Evolutionary conservation across 2,329 filamentous ascomycete genomes (phyloP).

Genomic region (Epicoccum nigrum): DNA sequence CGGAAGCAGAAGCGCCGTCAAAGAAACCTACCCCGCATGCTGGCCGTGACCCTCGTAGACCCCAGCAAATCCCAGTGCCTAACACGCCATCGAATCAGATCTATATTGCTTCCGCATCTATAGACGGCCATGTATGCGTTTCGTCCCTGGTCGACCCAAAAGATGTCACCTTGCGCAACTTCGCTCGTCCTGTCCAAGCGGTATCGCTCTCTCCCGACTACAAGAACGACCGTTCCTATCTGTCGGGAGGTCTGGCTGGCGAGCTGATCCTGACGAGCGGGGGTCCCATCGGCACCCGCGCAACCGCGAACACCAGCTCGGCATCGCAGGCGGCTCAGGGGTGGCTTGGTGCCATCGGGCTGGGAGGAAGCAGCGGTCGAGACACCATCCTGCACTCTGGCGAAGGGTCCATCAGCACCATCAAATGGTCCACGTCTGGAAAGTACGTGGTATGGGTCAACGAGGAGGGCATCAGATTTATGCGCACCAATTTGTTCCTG

Average conservation of each 20-base stretch:
- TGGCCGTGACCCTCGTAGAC: constrained; percentile 53
- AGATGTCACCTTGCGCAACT: constrained; percentile 91
- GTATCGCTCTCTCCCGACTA: constrained; percentile 96
- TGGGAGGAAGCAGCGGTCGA: constrained; percentile 78
- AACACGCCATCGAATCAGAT: constrained; percentile 87
- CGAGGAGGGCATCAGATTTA: constrained; percentile 96
- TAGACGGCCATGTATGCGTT: constrained; percentile 94
- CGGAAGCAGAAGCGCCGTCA: constrained; percentile 50
- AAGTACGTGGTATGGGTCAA: constrained; percentile 96
- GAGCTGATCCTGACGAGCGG: constrained; percentile 86
- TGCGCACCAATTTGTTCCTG: constrained; percentile 85
- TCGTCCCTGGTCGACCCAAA: constrained; percentile 85
- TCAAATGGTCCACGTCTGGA: constrained; percentile 93
- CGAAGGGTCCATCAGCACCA: constrained; percentile 86
- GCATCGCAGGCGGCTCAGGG: constrained; percentile 82
- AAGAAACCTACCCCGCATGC: constrained; percentile 36
- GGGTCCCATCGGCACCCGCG: constrained; percentile 76
- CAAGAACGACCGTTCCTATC: constrained; percentile 83
- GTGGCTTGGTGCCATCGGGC: constrained; percentile 87
- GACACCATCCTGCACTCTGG: constrained; percentile 89
- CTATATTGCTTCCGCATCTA: constrained; percentile 89
- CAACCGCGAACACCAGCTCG: constrained; percentile 87
- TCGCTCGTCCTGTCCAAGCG: constrained; percentile 88
- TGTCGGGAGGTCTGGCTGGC: constrained; percentile 89
- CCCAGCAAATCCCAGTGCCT: constrained; percentile 66